phyloP scores from a whole-genome alignment of 352 stramenopile species.

The Phytopythium cucurbitacearum region DNA sequence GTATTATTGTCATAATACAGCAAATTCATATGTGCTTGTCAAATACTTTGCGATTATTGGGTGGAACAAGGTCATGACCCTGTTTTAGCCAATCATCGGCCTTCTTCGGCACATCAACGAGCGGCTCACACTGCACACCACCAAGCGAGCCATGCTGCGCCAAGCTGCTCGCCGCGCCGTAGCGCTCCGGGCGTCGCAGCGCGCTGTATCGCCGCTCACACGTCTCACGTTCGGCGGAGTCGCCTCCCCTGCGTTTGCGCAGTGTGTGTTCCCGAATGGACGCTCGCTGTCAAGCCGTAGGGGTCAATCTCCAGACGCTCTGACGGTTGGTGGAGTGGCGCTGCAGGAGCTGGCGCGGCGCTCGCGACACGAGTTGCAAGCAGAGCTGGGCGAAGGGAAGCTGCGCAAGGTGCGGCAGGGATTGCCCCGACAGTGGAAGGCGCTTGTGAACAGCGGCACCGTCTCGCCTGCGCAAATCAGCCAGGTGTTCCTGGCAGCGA shows the following conservation, averaged over 20 bases:
- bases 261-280: too few species aligned
- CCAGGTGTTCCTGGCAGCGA: constrained; percentile 30
- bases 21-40: too few species aligned
- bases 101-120: background rate
- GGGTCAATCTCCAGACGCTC: too few species aligned
- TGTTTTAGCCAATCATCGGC: too few species aligned
- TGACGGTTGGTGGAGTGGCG: constrained; percentile 16
- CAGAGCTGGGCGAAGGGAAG: constrained; percentile 14
- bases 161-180: background rate
- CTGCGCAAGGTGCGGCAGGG: constrained; percentile 20
- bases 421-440: constrained; percentile 22
- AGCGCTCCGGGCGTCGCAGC: background rate
- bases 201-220: background rate
- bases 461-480: constrained; percentile 16
- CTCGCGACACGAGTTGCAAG: constrained; percentile 22
- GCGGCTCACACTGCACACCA: constrained; percentile 3
- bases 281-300: background rate
- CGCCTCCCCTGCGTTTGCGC: too few species aligned
- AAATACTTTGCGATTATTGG: too few species aligned
- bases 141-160: background rate
- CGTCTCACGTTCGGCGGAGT: background rate
- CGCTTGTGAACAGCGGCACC: constrained; percentile 7
- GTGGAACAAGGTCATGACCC: too few species aligned
- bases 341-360: constrained; percentile 25
- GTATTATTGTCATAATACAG: too few species aligned